Base-by-base conservation (phyloP, 2,329 filamentous ascomycete species). In the Sphaerulina vaccinii region DNA sequence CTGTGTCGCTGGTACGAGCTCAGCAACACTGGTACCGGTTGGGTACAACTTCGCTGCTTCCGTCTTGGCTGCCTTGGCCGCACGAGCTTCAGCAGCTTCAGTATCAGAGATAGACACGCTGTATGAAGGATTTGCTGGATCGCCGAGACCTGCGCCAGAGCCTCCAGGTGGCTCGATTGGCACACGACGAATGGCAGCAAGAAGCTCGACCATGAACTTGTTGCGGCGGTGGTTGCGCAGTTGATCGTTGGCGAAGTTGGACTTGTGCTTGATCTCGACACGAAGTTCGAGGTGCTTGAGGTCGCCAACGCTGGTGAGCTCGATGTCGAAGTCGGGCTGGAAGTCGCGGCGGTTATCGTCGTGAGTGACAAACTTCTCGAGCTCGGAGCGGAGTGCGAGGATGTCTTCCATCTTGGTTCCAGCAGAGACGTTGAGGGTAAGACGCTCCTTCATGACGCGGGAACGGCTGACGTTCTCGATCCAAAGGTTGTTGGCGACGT, bases 201-300 rank as follows among this genome's bases (percentile, higher is more conserved):
- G 84, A 53, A 97, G 76, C 1, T 92, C 92, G 66, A 90, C 95
- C 84, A 96, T 95, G 74, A 96, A 96, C 71, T 95, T 96, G 68
- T 88, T 93, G 56, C 91, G 84, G 46, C 90, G 85, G 10, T 84
- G 80, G 15, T 85, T 84, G 35, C 90, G 87, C 23, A 96, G 79
- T 2, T 80, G 78, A 57, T 95, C 91, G 70, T 95, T 76, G 27
- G 73, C 70, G 71, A 73, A 76, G 59, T 76, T 76, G 56, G 70
- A 73, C 56, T 70, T 70, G 49, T 70, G 66, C 39, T 54, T 52
- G 51, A 70, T 65, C 41, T 68, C 66, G 32, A 70, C 62, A 15
- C 61, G 50, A 7, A 70, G 52, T 13, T 69, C 65, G 3, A 71
- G 55, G 36, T 64, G 57, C 22, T 62, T 63, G 40, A 69, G 42